phyloP scores from a whole-genome alignment of 2,329 filamentous ascomycete genomes.

The Phialophora chinensis region DNA sequence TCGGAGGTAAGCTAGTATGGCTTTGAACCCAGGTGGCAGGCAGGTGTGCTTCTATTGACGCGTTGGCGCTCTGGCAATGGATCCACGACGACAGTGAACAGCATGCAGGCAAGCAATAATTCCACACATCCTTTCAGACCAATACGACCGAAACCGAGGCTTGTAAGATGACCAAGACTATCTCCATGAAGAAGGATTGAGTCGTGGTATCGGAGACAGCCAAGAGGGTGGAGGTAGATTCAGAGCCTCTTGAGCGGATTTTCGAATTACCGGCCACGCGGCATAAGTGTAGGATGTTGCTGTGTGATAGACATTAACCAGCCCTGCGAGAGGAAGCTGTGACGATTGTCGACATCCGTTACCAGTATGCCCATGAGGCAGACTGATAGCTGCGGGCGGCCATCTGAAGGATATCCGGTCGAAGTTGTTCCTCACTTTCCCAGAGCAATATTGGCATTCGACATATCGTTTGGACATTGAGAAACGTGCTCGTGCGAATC shows the following conservation, averaged over 20 bases:
- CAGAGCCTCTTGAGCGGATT: background rate
- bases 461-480: background rate
- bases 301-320: background rate
- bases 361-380: background rate
- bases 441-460: background rate
- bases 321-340: background rate
- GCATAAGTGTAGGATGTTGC: background rate
- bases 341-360: background rate
- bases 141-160: background rate
- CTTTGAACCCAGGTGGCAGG: background rate
- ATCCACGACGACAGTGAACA: constrained; percentile 2
- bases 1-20: background rate
- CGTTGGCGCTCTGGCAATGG: background rate
- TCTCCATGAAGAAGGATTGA: constrained; percentile 6
- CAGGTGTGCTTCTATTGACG: background rate
- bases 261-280: background rate
- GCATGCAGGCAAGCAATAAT: constrained; percentile 2
- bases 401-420: background rate
- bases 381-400: background rate
- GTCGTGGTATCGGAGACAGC: background rate
- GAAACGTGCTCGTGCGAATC: too few species aligned
- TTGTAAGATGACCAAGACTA: background rate
- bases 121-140: background rate
- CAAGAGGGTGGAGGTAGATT: background rate
- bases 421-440: background rate